phyloP scores from a whole-genome alignment of 805 yeast genomes.

The Spathaspora girioi region DNA sequence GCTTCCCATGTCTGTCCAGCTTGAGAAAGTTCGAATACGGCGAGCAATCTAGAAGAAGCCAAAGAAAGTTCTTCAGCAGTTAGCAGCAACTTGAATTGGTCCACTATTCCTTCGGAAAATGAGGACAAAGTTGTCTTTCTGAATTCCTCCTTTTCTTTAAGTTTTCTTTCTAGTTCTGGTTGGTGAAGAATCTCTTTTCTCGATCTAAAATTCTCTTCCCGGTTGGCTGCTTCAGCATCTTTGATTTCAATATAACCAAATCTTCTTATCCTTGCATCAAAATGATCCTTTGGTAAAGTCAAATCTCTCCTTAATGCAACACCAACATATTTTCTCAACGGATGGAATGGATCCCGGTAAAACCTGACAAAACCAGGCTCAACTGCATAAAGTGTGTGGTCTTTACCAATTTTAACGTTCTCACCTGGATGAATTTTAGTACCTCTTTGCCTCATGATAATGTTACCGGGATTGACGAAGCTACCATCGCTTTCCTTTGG shows the following conservation, averaged over 20 bases:
- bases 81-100: slow-evolving; percentile 28
- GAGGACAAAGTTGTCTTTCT: slow-evolving; percentile 2
- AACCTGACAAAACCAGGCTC: slow-evolving; percentile 94
- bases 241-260: slow-evolving; percentile 64
- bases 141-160: slow-evolving; percentile 28
- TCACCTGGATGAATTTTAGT: slow-evolving; percentile 94
- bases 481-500: slow-evolving; percentile 83
- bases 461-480: slow-evolving; percentile 76
- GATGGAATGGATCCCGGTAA: slow-evolving; percentile 95
- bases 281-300: slow-evolving; percentile 82
- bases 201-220: slow-evolving; percentile 59
- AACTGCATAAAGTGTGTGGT: slow-evolving; percentile 84
- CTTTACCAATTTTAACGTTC: slow-evolving; percentile 84
- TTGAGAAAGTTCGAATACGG: slow-evolving; percentile 38
- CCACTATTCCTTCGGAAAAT: slow-evolving; percentile 11
- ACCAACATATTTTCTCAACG: slow-evolving; percentile 86
- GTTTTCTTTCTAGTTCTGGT: slow-evolving; percentile 44
- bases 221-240: slow-evolving; percentile 47
- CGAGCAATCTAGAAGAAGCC: slow-evolving; percentile 42
- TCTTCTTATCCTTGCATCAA: slow-evolving; percentile 82
- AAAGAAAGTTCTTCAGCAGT: slow-evolving; percentile 17
- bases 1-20: slow-evolving; percentile 55
- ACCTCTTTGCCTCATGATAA: slow-evolving; percentile 91
- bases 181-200: slow-evolving; percentile 64
- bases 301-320: slow-evolving; percentile 66